Evolutionary conservation across 345 rosid genomes (phyloP).

Genomic region (Melaleuca alternifolia): DNA sequence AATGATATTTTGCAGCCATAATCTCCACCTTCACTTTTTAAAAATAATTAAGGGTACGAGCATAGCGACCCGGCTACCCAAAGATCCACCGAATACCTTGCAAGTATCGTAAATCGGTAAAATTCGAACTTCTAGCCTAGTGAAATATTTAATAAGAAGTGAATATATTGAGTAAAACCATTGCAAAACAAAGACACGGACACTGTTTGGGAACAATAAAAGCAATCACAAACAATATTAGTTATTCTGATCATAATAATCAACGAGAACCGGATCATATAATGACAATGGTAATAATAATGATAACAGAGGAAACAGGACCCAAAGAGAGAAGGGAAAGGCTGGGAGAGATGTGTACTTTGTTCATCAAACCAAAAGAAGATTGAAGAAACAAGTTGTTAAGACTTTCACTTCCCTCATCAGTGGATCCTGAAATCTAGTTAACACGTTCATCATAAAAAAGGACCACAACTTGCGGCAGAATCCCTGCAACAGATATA

Average conservation of each 20-base stretch:
- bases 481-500: slow-evolving; percentile 25
- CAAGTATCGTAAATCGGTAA: not conserved
- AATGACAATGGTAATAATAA: not conserved
- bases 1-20: not conserved
- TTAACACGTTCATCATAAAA: not conserved
- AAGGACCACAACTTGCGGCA: slow-evolving; percentile 25
- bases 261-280: not conserved
- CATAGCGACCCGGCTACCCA: not conserved
- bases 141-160: not conserved
- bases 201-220: not conserved
- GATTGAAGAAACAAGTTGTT: not conserved
- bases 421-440: not conserved
- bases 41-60: not conserved
- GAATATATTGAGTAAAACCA: not conserved
- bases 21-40: not conserved
- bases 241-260: not conserved
- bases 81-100: not conserved
- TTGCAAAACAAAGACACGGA: not conserved
- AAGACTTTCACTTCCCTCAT: not conserved
- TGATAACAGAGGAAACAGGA: not conserved
- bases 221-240: not conserved
- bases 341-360: not conserved
- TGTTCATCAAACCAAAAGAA: not conserved
- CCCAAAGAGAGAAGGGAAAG: not conserved
- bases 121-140: not conserved